Base-by-base conservation (phyloP, 2,329 filamentous ascomycete genomes). In the Colletotrichum euphorbiae region DNA sequence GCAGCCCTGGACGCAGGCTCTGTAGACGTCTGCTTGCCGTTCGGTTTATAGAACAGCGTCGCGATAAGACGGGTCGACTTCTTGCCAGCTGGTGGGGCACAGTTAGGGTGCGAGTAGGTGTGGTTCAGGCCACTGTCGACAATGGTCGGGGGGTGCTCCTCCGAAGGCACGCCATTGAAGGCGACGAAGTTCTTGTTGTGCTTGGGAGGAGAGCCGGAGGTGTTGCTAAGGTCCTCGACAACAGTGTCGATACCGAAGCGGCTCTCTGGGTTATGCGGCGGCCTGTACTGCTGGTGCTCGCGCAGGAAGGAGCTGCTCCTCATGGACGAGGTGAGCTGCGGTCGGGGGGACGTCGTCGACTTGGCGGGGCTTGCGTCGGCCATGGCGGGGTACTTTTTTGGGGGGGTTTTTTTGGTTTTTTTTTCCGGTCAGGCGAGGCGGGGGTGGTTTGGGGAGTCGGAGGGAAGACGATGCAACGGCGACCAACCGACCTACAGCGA, bases 201-300 rank as follows among this genome's bases (percentile, higher is more conserved):
- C 46, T 48, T 65, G 31, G 80, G 75, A 28, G 79, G 75, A 19
- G 77, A 78, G 69, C 82, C 74, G 45, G 75, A 76, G 38, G 78
- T 75, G 33, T 76, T 76, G 69, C 80, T 79, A 36, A 84, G 73
- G 68, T 87, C 85, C 76, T 90, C 88, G 58, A 90, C 84, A 15
- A 90, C 87, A 51, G 87, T 88, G 74, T 91, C 89, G 72, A 90
- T 90, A 70, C 87, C 88, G 70, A 88, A 87, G 75, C 86, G 83
- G 66, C 80, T 81, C 31, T 89, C 87, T 52, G 84, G 81, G 69
- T 82, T 82, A 67, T 80, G 79, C 11, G 87, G 86, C 33, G 86
- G 85, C 55, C 88, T 86, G 71, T 88, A 89, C 74, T 90, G 87
- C 76, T 90, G 87, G 73, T 90, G 86, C 71, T 90, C 88, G 75